Evolutionary conservation across 2,329 filamentous ascomycete genomes (phyloP), one percentile per base, ranked within the genome.

Genomic region (Penicillium occitanis): DNA sequence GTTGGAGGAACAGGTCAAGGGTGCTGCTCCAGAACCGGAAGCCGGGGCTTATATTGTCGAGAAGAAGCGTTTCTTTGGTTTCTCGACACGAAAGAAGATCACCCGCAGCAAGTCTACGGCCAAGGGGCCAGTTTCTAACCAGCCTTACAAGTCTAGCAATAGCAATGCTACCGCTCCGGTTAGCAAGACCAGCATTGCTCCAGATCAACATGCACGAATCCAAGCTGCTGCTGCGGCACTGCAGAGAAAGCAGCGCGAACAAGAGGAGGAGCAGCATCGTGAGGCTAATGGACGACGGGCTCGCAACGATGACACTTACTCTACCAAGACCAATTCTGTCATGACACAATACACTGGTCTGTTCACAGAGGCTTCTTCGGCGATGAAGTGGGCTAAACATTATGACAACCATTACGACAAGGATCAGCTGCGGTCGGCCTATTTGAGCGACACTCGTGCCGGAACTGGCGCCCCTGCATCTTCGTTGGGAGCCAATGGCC

Each of bases 331-430:
- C 2, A 93, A 89, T 77, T 99, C 95, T 70, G 87, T 96, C 65
- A 85, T 97, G 73, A 97, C 93, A 2, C 82, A 98, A 57, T 93
- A 97, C 75, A 91, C 93, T 1, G 86, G 88, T 63, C 90, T 98
- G 68, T 84, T 93, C 73, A 92, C 85, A 63, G 95, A 97, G 76
- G 94, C 93, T 19, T 95, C 91, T 8, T 91, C 93, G 28, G 95
- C 95, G 0, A 90, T 99, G 89, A 96, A 97, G 78, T 99, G 95
- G 95, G 92, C 94, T 37, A 94, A 85, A 77, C 93, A 93, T 73
- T 98, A 97, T 75, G 95, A 98, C 78, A 95, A 94, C 77, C 93
- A 93, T 72, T 98, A 97, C 75, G 95, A 98, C 79, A 96, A 95
- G 79, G 89, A 95, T 73, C 84, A 90, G 7, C 90, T 96, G 68